Evolutionary conservation across 208 protist genomes (phyloP).

Genomic region (Trypanosoma grayi): DNA sequence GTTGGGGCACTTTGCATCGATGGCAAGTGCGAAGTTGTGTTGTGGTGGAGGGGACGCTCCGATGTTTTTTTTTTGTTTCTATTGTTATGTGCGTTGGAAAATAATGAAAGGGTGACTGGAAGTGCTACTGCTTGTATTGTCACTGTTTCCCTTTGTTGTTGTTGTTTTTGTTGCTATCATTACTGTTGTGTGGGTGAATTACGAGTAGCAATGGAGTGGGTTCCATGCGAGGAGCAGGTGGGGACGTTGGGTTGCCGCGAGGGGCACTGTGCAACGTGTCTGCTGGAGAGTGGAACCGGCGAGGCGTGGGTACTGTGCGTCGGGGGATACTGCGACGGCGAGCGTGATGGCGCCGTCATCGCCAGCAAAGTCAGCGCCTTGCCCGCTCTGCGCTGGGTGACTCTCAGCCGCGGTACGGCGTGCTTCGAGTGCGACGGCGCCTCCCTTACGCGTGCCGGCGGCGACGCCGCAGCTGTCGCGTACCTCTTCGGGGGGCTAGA

Average conservation of each 20-base stretch:
- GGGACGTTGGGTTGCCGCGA: conserved; percentile 56
- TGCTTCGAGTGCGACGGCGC: conserved; percentile 61
- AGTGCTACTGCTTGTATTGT: no score
- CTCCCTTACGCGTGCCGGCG: conserved; percentile 35
- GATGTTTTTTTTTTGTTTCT: no score
- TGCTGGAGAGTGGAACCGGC: conserved; percentile 6
- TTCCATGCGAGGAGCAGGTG: conserved; percentile 36
- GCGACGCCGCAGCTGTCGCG: conserved; percentile 18
- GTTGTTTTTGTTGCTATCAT: conserved; percentile 8
- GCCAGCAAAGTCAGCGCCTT: conserved; percentile 20
- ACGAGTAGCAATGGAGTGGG: conserved; percentile 33
- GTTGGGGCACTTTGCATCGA: no score
- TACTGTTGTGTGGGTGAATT: neutral
- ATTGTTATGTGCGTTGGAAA: no score
- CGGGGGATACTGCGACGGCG: conserved; percentile 63
- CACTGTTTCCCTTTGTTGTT: conserved; percentile 10
- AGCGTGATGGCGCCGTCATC: conserved; percentile 34
- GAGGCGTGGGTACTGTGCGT: conserved; percentile 48
- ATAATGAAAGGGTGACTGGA: no score
- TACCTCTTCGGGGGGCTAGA: conserved; percentile 80
- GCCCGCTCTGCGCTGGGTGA: conserved; percentile 36
- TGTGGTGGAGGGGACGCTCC: no score
- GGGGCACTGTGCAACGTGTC: conserved; percentile 56
- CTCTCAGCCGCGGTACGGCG: conserved; percentile 11
- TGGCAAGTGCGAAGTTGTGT: no score